Evolutionary conservation across 2,329 filamentous ascomycete genomes (phyloP).

Genomic region (Graphium sp.): DNA sequence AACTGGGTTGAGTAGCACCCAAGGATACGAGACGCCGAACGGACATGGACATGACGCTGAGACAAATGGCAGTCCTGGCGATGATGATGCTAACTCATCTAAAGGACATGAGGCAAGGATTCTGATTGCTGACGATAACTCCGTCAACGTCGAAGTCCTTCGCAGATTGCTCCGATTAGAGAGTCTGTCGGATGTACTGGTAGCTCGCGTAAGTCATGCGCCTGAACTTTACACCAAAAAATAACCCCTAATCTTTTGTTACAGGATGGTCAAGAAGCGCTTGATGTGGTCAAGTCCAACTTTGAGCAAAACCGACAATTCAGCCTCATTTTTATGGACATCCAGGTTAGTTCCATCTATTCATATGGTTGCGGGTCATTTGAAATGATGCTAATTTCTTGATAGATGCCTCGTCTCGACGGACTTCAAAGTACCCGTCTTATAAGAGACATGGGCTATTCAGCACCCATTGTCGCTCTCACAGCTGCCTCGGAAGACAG

Average conservation of each 20-base stretch:
- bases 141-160: conserved; percentile 39
- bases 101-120: no score
- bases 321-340: conserved; percentile 90
- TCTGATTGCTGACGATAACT: conserved; percentile 62
- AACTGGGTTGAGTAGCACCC: no score
- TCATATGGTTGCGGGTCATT: no score
- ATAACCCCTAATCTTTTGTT: no score
- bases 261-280: conserved; percentile 76
- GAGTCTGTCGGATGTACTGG: conserved; percentile 75
- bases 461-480: conserved; percentile 73
- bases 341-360: no score
- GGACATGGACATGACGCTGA: no score
- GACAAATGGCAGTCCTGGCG: no score
- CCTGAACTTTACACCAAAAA: no score
- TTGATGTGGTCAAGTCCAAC: conserved; percentile 69
- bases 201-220: no score
- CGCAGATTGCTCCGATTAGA: conserved; percentile 57
- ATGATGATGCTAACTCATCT: no score
- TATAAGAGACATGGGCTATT: conserved; percentile 76
- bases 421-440: conserved; percentile 73
- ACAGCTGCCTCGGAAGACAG: conserved; percentile 84
- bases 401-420: conserved; percentile 89
- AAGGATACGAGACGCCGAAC: no score
- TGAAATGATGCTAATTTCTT: no score
- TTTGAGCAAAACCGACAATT: conserved; percentile 61